A percentile compares a stretch with the other conserved stretches of the same genome.
phyloP scores from a whole-genome alignment of 768 basidiomycete genomes.

The Auricularia sp. region DNA sequence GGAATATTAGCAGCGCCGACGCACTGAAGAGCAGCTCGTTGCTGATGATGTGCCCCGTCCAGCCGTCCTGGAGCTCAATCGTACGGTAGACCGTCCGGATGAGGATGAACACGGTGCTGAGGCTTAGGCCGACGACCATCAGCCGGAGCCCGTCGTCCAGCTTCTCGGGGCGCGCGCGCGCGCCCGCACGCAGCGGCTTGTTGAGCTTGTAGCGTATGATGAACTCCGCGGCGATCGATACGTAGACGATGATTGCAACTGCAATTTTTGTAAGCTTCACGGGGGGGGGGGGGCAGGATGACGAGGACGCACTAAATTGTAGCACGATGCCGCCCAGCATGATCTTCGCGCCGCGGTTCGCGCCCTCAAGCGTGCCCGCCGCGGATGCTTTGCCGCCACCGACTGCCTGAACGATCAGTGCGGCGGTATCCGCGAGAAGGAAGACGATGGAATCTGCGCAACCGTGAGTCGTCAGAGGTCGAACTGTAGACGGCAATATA shows the following conservation, averaged over 20 bases:
- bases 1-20: constrained; percentile 6
- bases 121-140: constrained; percentile 26
- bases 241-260: constrained; percentile 37
- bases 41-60: constrained; percentile 39
- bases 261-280: background rate
- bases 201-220: constrained; percentile 31
- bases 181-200: constrained; percentile 21
- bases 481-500: background rate
- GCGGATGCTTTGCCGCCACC: constrained; percentile 27
- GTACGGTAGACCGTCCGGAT: constrained; percentile 47
- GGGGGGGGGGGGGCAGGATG: background rate
- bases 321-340: constrained; percentile 15
- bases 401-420: constrained; percentile 30
- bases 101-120: constrained; percentile 32
- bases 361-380: constrained; percentile 8
- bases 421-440: constrained; percentile 24
- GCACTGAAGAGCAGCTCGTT: constrained; percentile 39
- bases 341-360: constrained; percentile 9
- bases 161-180: background rate
- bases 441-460: constrained; percentile 6
- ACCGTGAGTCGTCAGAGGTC: background rate
- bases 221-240: constrained; percentile 35
- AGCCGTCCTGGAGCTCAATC: constrained; percentile 42
- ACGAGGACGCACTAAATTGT: constrained; percentile 8
- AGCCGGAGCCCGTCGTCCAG: background rate